These are phyloP conservation scores for Neopestalotiopsis clavispora DNA, from an alignment of 2,329 filamentous ascomycete species.

Conservation along the genomic window DNA sequence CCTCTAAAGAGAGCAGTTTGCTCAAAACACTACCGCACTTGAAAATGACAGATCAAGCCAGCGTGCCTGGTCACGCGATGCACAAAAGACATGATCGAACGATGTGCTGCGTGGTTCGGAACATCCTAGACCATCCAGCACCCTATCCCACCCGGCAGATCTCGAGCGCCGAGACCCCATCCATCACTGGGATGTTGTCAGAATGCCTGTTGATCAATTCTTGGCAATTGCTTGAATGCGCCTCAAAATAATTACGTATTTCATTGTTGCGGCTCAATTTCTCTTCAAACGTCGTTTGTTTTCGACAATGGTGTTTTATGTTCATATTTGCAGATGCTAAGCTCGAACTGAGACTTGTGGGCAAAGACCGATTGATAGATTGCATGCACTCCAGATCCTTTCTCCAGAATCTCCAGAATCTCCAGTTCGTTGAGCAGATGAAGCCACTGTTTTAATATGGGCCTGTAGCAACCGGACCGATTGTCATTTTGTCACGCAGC, in stretches of 20 bases:
- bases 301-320: background rate
- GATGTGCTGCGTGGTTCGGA: background rate
- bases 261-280: background rate
- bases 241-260: background rate
- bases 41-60: no score
- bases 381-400: background rate
- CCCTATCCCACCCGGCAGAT: background rate
- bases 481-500: background rate
- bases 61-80: no score
- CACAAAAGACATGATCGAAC: background rate
- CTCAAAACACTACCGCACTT: no score
- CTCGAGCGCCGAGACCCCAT: background rate
- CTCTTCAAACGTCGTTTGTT: background rate
- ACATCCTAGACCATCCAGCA: background rate
- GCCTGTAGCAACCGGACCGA: constrained; percentile 5
- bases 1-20: no score
- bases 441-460: background rate
- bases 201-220: background rate
- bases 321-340: background rate
- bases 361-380: background rate
- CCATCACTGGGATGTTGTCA: background rate
- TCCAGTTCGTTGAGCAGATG: background rate
- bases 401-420: background rate
- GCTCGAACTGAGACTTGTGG: background rate
- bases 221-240: constrained; percentile 13